Evolutionary conservation across 768 basidiomycete genomes (phyloP).

Genomic region (Asterophora parasitica): DNA sequence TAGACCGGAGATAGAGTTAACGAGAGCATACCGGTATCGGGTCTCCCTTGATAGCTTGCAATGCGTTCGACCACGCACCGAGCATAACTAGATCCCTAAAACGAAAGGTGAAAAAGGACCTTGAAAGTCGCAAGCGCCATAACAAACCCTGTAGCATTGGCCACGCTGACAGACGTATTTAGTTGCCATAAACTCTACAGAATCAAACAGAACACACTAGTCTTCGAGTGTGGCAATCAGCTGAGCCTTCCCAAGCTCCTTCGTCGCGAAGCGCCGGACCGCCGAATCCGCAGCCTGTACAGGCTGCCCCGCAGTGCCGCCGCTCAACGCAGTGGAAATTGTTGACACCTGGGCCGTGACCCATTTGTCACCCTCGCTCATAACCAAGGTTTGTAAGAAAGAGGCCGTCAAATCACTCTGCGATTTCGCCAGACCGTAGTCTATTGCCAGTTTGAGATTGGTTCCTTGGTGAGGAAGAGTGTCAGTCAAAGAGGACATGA

Average conservation of each 20-base stretch:
- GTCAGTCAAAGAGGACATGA: constrained; percentile 1
- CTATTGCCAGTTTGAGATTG: constrained; percentile 90
- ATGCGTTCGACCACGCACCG: constrained; percentile 69
- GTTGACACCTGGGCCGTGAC: constrained; percentile 66
- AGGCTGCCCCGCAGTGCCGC: constrained; percentile 65
- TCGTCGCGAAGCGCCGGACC: constrained; percentile 85
- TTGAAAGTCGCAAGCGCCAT: neutral
- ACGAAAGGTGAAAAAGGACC: neutral
- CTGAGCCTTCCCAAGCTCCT: constrained; percentile 73
- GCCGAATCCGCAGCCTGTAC: constrained; percentile 69
- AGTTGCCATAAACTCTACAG: neutral
- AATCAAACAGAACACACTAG: constrained; percentile 53
- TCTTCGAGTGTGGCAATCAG: constrained; percentile 83
- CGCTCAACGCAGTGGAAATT: constrained; percentile 64
- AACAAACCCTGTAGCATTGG: constrained; percentile 73
- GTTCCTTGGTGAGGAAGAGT: constrained; percentile 33
- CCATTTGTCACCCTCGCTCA: constrained; percentile 95
- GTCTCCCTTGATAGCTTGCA: constrained; percentile 55
- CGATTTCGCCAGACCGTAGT: constrained; percentile 75
- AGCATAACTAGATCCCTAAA: constrained; percentile 71
- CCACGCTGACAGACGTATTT: constrained; percentile 46
- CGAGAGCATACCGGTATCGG: constrained; percentile 60
- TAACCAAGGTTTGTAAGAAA: constrained; percentile 90
- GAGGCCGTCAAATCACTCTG: constrained; percentile 86
- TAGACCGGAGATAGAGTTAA: neutral